These are phyloP conservation scores for Ensete ventricosum DNA, from an alignment of 176 grass and related monocot species.

Conservation along the genomic window DNA sequence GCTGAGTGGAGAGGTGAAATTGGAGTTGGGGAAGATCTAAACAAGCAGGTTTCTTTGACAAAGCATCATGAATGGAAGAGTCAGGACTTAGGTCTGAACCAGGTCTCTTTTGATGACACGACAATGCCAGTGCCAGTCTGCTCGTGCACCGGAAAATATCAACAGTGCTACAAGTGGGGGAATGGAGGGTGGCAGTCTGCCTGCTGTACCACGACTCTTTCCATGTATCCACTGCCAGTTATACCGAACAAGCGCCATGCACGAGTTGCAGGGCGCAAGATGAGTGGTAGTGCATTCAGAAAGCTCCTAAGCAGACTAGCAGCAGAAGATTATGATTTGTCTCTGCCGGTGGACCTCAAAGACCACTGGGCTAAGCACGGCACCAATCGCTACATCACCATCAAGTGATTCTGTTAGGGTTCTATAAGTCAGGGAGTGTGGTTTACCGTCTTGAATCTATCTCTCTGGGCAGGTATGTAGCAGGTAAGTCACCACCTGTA, in stretches of 20 bases:
- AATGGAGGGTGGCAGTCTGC: slow-evolving; percentile 30
- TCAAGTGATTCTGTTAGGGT: slow-evolving; percentile 35
- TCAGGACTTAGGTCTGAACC: slow-evolving; percentile 28
- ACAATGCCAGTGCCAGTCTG: slow-evolving; percentile 26
- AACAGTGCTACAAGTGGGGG: slow-evolving; percentile 36
- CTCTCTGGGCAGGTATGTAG: not conserved
- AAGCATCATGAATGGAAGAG: slow-evolving; percentile 23
- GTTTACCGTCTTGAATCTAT: not conserved
- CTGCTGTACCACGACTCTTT: slow-evolving; percentile 25
- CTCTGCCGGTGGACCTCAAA: slow-evolving; percentile 24
- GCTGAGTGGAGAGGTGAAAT: not conserved
- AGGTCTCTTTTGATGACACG: slow-evolving; percentile 21
- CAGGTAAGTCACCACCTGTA: not conserved
- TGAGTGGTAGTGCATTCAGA: slow-evolving; percentile 31
- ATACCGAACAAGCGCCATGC: slow-evolving; percentile 30
- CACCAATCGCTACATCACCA: slow-evolving; percentile 33
- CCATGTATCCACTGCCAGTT: slow-evolving; percentile 23
- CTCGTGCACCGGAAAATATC: slow-evolving; percentile 25
- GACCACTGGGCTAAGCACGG: slow-evolving; percentile 39
- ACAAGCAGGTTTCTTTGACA: slow-evolving; percentile 9
- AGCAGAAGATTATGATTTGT: slow-evolving; percentile 27
- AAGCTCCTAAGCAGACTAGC: slow-evolving; percentile 24
- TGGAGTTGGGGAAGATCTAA: slow-evolving; percentile 11
- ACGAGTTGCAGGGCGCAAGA: slow-evolving; percentile 25
- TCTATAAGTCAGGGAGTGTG: slow-evolving; percentile 36